These are phyloP conservation scores for Pythium aristosporum DNA, from an alignment of 352 stramenopile genomes.

Conservation along the genomic window DNA sequence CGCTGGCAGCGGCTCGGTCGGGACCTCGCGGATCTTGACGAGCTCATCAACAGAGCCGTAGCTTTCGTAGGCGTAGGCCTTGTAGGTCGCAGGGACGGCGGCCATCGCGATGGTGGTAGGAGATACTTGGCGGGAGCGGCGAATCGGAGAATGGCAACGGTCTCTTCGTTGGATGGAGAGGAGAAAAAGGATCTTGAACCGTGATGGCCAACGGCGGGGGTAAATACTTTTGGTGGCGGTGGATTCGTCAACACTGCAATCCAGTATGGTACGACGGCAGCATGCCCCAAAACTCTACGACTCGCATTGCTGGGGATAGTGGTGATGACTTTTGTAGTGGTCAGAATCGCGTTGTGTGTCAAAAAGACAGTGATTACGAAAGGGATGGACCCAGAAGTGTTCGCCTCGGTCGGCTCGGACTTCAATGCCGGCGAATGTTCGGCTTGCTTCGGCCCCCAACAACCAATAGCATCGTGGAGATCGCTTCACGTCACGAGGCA, in stretches of 20 bases:
- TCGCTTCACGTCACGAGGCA: background rate
- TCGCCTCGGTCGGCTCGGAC: background rate
- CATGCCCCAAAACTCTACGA: no score
- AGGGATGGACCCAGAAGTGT: background rate
- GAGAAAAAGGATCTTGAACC: background rate
- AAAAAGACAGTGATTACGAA: background rate
- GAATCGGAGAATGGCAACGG: background rate
- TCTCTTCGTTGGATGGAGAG: background rate
- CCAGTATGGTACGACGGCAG: no score
- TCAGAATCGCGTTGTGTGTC: background rate
- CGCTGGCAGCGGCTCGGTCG: background rate
- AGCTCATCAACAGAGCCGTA: conserved; percentile 7
- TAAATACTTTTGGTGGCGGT: no score
- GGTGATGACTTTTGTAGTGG: conserved; percentile 5
- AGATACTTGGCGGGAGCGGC: background rate
- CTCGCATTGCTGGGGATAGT: background rate
- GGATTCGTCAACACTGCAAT: no score
- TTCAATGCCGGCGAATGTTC: conserved; percentile 1
- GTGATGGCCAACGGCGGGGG: no score
- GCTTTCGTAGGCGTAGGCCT: conserved; percentile 15
- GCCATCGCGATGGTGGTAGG: background rate
- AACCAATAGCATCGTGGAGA: background rate
- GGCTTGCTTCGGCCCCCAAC: background rate
- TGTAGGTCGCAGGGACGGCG: conserved; percentile 16
- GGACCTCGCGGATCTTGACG: conserved; percentile 5